Evolutionary conservation across 352 stramenopile genomes (phyloP).

Genomic region (Thalassiosira allenii): DNA sequence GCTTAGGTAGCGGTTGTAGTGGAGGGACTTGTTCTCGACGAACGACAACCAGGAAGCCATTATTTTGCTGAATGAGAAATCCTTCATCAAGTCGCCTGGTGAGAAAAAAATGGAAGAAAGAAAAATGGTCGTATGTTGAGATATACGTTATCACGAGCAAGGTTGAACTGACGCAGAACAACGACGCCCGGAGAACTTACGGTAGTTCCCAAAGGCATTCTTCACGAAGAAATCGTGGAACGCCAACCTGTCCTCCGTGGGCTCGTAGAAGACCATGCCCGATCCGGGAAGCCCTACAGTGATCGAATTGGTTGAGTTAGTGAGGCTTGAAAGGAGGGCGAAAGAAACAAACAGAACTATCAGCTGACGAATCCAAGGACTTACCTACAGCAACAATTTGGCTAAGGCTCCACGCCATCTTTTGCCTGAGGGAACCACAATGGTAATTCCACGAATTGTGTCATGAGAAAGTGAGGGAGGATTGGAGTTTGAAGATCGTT

Average conservation of each 20-base stretch:
- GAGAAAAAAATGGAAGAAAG: too few species aligned
- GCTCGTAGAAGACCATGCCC: conserved; percentile 9
- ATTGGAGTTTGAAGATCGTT: too few species aligned
- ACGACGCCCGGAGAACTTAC: conserved; percentile 13
- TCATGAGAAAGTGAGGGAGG: too few species aligned
- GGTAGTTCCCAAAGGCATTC: conserved; percentile 71
- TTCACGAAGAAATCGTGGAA: conserved; percentile 79
- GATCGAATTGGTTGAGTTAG: too few species aligned
- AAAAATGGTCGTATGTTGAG: too few species aligned
- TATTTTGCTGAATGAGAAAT: conserved; percentile 57
- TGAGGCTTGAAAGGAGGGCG: too few species aligned
- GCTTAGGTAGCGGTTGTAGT: conserved; percentile 4
- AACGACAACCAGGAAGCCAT: conserved; percentile 39
- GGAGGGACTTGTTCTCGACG: conserved; percentile 33
- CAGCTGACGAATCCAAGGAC: too few species aligned
- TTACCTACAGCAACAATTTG: conserved; percentile 27
- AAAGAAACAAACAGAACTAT: too few species aligned
- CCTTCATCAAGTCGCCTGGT: conserved; percentile 64
- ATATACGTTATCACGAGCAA: too few species aligned
- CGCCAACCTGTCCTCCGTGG: conserved; percentile 50
- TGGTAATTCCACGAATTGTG: too few species aligned
- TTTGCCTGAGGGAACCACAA: too few species aligned
- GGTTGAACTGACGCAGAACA: not conserved
- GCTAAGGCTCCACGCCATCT: conserved; percentile 75
- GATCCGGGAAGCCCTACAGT: not conserved